Percentiles rank a stretch among this genome's conserved stretches.
These are phyloP conservation scores for Amanita rubescens DNA, from an alignment of 768 basidiomycete genomes.

Conservation along the genomic window DNA sequence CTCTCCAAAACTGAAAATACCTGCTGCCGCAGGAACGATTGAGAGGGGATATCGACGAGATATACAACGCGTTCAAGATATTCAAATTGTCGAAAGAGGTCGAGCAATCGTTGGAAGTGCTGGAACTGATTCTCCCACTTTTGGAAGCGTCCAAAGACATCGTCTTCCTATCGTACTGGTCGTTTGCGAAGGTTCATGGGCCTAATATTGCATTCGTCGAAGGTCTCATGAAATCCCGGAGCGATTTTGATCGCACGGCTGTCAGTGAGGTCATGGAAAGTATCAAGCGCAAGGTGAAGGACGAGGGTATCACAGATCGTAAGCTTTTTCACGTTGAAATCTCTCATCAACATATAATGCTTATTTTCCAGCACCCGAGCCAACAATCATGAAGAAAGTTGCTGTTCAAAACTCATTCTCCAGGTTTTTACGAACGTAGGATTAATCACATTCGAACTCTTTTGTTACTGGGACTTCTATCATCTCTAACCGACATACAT, in stretches of 20 bases:
- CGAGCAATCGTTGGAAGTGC: slow-evolving; percentile 75
- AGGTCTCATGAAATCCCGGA: slow-evolving; percentile 79
- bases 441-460: slow-evolving; percentile 4
- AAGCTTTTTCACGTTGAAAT: slow-evolving; percentile 24
- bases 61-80: slow-evolving; percentile 74
- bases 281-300: slow-evolving; percentile 86
- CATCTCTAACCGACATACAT: background rate
- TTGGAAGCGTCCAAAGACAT: slow-evolving; percentile 84
- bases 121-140: slow-evolving; percentile 77
- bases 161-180: slow-evolving; percentile 89
- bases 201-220: slow-evolving; percentile 92
- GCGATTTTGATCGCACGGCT: slow-evolving; percentile 84
- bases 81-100: slow-evolving; percentile 76
- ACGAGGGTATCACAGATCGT: slow-evolving; percentile 81
- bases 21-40: slow-evolving; percentile 79
- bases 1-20: slow-evolving; percentile 80
- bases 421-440: slow-evolving; percentile 56
- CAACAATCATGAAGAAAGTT: slow-evolving; percentile 90
- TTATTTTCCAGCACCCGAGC: slow-evolving; percentile 54
- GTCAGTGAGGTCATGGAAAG: slow-evolving; percentile 92
- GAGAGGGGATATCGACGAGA: slow-evolving; percentile 68
- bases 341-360: background rate
- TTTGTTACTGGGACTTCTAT: background rate
- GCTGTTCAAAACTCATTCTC: slow-evolving; percentile 69
- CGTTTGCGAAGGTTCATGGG: slow-evolving; percentile 89